These are phyloP conservation scores for Aspergillus sp. DNA, from an alignment of 2,329 filamentous ascomycete genomes.

Conservation along the genomic window DNA sequence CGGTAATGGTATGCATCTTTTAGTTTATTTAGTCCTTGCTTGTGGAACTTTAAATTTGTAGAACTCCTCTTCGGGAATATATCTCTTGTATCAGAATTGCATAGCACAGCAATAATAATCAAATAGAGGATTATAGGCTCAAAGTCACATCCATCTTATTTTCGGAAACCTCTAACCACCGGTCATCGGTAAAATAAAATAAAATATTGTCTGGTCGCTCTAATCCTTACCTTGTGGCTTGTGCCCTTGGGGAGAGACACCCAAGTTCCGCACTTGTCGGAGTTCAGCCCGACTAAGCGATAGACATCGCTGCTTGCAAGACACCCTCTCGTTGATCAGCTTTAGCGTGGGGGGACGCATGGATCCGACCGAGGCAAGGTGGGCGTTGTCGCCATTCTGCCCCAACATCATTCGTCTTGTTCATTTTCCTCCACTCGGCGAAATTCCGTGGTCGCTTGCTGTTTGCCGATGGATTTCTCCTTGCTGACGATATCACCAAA, in stretches of 20 bases:
- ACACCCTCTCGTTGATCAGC: background rate
- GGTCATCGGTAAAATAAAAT: too few relatives aligned
- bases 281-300: background rate
- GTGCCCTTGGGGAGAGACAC: background rate
- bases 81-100: too few relatives aligned
- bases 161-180: too few relatives aligned
- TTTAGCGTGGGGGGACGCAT: conserved; percentile 2
- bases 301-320: too few relatives aligned
- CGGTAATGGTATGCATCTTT: too few relatives aligned
- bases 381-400: background rate
- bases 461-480: background rate
- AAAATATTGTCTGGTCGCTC: background rate
- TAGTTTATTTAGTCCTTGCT: too few relatives aligned
- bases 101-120: too few relatives aligned
- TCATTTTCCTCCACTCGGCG: conserved; percentile 2
- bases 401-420: conserved; percentile 1
- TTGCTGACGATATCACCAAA: background rate
- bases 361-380: background rate
- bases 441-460: conserved; percentile 1
- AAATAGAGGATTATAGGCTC: too few relatives aligned
- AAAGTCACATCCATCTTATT: too few relatives aligned
- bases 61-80: too few relatives aligned
- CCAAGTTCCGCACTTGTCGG: background rate
- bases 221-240: background rate
- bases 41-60: too few relatives aligned